Conservation (phyloP, 257 asterid genomes). For the Fraxinus anomala region DNA sequence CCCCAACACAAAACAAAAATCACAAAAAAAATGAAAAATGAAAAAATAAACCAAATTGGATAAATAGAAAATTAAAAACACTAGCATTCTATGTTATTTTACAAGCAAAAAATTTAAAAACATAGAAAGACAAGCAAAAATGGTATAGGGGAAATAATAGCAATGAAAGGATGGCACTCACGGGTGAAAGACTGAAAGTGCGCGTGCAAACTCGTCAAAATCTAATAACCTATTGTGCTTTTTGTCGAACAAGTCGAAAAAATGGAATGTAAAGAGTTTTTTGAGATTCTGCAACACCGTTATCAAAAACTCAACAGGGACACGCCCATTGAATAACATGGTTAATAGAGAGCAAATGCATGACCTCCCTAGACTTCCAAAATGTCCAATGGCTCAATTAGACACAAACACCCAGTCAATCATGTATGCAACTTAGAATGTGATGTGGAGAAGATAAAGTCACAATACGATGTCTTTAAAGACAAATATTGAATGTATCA, state of each 20-base stretch:
- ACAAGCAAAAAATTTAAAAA: background rate
- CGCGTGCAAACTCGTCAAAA: constrained; percentile 83
- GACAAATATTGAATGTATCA: constrained; percentile 7
- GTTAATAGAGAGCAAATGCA: background rate
- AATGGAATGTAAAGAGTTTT: constrained; percentile 36
- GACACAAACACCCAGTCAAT: constrained; percentile 11
- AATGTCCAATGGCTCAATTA: background rate
- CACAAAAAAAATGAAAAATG: constrained; percentile 33
- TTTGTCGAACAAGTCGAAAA: constrained; percentile 78
- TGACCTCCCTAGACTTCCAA: background rate
- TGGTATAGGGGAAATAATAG: constrained; percentile 16
- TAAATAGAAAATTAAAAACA: background rate
- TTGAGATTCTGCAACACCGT: background rate
- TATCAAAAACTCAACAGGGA: background rate
- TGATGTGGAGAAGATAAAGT: constrained; percentile 3
- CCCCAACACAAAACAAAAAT: background rate
- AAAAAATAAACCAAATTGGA: background rate
- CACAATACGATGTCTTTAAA: background rate
- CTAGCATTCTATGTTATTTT: background rate
- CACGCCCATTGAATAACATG: background rate
- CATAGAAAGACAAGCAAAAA: background rate
- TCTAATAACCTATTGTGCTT: constrained; percentile 78
- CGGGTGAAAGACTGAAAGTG: constrained; percentile 94
- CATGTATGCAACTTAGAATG: constrained; percentile 10
- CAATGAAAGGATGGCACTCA: constrained; percentile 37